These are phyloP conservation scores for Chrysosphaeria jannelii DNA, from an alignment of 2,329 filamentous ascomycete species.

Conservation along the genomic window DNA sequence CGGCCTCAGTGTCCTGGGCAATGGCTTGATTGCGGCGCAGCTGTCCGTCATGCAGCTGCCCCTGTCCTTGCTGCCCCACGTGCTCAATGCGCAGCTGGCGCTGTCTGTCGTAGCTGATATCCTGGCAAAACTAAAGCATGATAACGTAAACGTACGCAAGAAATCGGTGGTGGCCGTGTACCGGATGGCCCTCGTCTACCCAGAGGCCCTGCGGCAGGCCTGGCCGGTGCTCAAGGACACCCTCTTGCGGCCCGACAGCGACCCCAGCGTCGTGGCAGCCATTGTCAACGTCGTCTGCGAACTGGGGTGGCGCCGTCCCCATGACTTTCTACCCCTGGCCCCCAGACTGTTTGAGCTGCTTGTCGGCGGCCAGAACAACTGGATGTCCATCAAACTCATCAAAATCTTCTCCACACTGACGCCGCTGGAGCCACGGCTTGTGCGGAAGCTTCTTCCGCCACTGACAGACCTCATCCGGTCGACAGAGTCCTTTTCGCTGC, in stretches of 20 bases:
- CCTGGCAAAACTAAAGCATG: slow-evolving; percentile 62
- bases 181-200: slow-evolving; percentile 79
- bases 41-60: slow-evolving; percentile 60
- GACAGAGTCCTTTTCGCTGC: slow-evolving; percentile 85
- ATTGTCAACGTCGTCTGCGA: slow-evolving; percentile 96
- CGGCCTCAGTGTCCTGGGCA: too few species aligned
- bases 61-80: slow-evolving; percentile 69
- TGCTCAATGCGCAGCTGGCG: slow-evolving; percentile 76
- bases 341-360: slow-evolving; percentile 77
- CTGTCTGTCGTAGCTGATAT: slow-evolving; percentile 70
- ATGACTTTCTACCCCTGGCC: slow-evolving; percentile 77
- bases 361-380: slow-evolving; percentile 83
- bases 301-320: slow-evolving; percentile 71
- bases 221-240: slow-evolving; percentile 97
- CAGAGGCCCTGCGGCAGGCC: slow-evolving; percentile 66
- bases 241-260: slow-evolving; percentile 66
- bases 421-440: slow-evolving; percentile 66
- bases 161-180: slow-evolving; percentile 92
- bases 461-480: slow-evolving; percentile 81
- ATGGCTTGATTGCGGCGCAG: too few species aligned
- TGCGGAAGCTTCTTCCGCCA: slow-evolving; percentile 72
- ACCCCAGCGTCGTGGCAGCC: slow-evolving; percentile 76
- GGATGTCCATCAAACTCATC: slow-evolving; percentile 99
- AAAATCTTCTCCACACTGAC: slow-evolving; percentile 95
- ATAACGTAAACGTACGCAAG: slow-evolving; percentile 61